Conservation (phyloP, 1,139 yeast genomes). For the Taphrina flavorubra region DNA sequence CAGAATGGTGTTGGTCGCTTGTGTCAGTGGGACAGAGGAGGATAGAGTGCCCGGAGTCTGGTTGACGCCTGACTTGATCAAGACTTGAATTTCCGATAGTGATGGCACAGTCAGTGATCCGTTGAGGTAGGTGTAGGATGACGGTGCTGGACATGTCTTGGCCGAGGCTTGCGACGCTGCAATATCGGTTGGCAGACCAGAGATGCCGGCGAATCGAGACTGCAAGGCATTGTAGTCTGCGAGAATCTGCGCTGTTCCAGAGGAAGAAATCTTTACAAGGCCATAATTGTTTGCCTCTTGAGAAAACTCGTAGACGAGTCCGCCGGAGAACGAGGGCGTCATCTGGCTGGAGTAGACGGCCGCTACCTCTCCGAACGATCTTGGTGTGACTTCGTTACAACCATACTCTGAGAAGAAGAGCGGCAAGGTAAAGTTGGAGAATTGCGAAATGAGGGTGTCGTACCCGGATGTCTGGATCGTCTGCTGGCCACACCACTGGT, state of each 20-base stretch:
- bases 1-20: constrained; percentile 55
- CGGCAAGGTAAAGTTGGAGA: constrained; percentile 72
- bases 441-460: constrained; percentile 63
- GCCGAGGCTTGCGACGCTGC: constrained; percentile 47
- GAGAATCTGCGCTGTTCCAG: constrained; percentile 54
- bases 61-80: constrained; percentile 27
- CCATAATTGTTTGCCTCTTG: constrained; percentile 75
- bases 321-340: constrained; percentile 69
- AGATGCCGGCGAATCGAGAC: constrained; percentile 56
- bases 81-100: constrained; percentile 45
- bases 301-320: constrained; percentile 76
- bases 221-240: constrained; percentile 65
- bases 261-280: constrained; percentile 59
- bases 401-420: constrained; percentile 88
- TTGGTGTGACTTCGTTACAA: constrained; percentile 60
- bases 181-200: constrained; percentile 46
- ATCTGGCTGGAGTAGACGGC: constrained; percentile 59
- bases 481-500: constrained; percentile 82
- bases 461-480: constrained; percentile 75
- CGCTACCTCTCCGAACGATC: constrained; percentile 71
- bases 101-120: constrained; percentile 49
- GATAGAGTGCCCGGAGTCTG: constrained; percentile 47
- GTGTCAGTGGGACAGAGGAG: constrained; percentile 54
- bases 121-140: constrained; percentile 50
- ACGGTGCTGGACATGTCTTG: constrained; percentile 45